Base-by-base conservation (phyloP, 352 stramenopile genomes). In the Halophytophthora polymorphica region DNA sequence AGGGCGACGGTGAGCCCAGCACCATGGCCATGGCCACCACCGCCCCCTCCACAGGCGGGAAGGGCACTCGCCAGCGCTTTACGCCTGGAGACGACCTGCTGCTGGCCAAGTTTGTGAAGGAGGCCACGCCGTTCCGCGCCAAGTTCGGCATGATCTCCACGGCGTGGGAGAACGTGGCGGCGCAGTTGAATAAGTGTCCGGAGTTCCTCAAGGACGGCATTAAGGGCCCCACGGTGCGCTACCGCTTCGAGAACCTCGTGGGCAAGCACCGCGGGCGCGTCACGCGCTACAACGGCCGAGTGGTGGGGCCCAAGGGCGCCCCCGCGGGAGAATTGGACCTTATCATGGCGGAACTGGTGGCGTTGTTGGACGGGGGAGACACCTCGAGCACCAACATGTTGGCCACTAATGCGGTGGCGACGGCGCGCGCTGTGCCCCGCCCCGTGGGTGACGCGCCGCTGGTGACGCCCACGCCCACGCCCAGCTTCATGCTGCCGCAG, bases 231-330 rank as follows among this genome's bases (percentile, higher is more conserved):
- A 67, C 68, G 8, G 63, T 71, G 33, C 63, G 63, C 41, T 71
- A 71, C 38, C 63, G 63, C 21, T 71, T 71, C 36, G 58, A 71
- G 33, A 71, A 71, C 22, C 34, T 71, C 0, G 53, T 68, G 31
- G 29, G 43, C 23, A 71, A 71, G 46, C 64, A 71, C 45, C 63
- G 63, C 34, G 58, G 65, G 36, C 58, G 63, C 18, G 49, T 68
- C 25, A 71, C 67, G 41, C 53, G 36, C 18, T 68, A 71, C 45
- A 67, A 59, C 21, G 63, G 63, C 38, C 53, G 50, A 6, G 58
- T 71, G 25, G 63, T 68, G 5, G 58, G 58, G 10, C 14, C 47
- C 1, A 65, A 68, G 33, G 58, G 62, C 11, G 49, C 52, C 8
- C 58, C 58, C 49, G 63, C 63, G 1, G 58, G 58, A 28, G 58